Evolutionary conservation across 305 asterid genomes (phyloP).

Genomic region (Ilex paraguariensis): DNA sequence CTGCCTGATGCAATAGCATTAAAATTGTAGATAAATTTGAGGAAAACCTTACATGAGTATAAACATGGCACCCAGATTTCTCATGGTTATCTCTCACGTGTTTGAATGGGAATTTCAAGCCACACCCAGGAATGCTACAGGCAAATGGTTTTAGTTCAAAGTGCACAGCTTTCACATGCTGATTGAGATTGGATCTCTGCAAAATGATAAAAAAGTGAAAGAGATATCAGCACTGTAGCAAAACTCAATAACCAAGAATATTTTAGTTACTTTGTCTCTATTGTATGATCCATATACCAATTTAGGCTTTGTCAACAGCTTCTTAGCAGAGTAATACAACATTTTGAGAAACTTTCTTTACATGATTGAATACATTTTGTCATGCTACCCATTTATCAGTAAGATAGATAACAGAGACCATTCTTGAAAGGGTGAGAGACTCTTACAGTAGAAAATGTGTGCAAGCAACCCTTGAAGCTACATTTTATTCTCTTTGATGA

Average conservation of each 20-base stretch:
- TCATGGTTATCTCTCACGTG: constrained; percentile 92
- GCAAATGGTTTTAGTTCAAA: constrained; percentile 48
- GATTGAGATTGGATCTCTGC: constrained; percentile 74
- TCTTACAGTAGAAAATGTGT: constrained; percentile 66
- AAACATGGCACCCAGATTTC: constrained; percentile 62
- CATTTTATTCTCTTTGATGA: constrained; percentile 46
- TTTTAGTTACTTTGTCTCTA: neutral
- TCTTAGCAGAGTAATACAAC: neutral
- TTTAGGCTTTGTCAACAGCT: neutral
- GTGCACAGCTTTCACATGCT: constrained; percentile 77
- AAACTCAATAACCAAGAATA: neutral
- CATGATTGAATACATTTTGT: too few relatives aligned
- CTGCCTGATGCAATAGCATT: neutral
- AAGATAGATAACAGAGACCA: neutral
- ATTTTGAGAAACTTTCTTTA: neutral
- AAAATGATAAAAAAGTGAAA: neutral
- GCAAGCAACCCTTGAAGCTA: constrained; percentile 48
- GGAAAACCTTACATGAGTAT: constrained; percentile 46
- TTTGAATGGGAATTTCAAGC: constrained; percentile 67
- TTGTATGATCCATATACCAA: neutral
- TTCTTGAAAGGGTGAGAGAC: neutral
- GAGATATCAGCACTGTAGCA: neutral
- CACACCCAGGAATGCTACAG: constrained; percentile 61
- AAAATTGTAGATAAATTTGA: neutral
- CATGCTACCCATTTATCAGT: neutral